Percentiles rank a stretch among this genome's conserved stretches.
Conservation (phyloP, 768 basidiomycete genomes). For the Pleurotus pulmonarius region DNA sequence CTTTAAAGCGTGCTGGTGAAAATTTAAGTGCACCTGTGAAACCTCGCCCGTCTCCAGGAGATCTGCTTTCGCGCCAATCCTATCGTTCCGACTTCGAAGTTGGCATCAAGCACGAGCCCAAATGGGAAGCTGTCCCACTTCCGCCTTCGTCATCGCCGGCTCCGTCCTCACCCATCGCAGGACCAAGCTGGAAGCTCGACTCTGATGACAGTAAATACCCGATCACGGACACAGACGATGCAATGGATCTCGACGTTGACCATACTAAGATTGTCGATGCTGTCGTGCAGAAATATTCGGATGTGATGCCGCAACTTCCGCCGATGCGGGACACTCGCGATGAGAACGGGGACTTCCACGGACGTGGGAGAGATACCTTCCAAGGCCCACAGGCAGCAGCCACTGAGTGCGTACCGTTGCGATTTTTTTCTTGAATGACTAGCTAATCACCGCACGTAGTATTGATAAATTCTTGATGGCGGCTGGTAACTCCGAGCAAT, state of each 20-base stretch:
- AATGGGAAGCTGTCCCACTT: not conserved
- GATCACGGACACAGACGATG: not conserved
- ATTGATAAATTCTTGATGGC: constrained; percentile 50
- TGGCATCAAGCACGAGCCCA: not conserved
- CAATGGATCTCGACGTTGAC: constrained; percentile 13
- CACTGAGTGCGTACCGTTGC: constrained; percentile 40
- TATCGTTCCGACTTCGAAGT: not conserved
- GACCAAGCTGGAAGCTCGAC: constrained; percentile 8
- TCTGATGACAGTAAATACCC: constrained; percentile 13
- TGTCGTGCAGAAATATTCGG: constrained; percentile 15
- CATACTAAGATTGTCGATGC: constrained; percentile 18
- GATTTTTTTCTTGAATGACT: not conserved
- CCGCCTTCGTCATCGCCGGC: constrained; percentile 20
- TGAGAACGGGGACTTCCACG: constrained; percentile 42
- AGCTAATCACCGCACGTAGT: constrained; percentile 22
- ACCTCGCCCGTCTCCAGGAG: not conserved
- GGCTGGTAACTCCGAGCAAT: constrained; percentile 55
- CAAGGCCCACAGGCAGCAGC: constrained; percentile 40
- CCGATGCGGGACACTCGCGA: constrained; percentile 29
- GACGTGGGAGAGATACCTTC: constrained; percentile 41
- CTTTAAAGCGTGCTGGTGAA: not conserved
- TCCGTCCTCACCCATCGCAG: constrained; percentile 5
- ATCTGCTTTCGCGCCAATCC: not conserved
- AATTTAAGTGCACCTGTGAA: not conserved
- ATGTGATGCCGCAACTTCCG: constrained; percentile 20